Evolutionary conservation across 495 filamentous ascomycete genomes (phyloP).

Genomic region (Penicillium atrosanguineum): DNA sequence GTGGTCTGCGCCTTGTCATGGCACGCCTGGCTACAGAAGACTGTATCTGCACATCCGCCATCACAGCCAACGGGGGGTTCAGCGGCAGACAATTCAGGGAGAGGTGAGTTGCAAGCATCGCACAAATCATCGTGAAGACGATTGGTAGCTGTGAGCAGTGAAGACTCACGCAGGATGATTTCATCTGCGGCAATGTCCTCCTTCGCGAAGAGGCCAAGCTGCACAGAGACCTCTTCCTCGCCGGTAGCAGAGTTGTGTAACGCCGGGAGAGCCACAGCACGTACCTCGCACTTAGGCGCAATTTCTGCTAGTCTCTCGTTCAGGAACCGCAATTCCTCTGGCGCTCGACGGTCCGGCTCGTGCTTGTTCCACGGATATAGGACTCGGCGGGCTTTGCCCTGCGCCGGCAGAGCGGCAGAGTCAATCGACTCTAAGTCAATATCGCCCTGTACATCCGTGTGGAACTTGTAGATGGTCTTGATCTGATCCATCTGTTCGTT

Average conservation of each 20-base stretch:
- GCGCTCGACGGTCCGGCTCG: conserved; percentile 79
- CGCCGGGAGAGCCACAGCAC: conserved; percentile 67
- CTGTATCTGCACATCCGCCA: conserved; percentile 69
- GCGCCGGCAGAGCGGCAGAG: conserved; percentile 58
- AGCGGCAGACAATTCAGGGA: conserved; percentile 57
- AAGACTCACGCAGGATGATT: conserved; percentile 73
- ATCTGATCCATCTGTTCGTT: conserved; percentile 29
- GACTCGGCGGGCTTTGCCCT: conserved; percentile 76
- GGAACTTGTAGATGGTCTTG: conserved; percentile 22
- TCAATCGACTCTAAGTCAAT: conserved; percentile 33
- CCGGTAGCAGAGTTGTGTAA: conserved; percentile 48
- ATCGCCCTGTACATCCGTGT: conserved; percentile 39
- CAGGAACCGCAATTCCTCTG: conserved; percentile 62
- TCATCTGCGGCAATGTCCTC: conserved; percentile 75
- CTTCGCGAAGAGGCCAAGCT: conserved; percentile 87
- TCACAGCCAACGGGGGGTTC: conserved; percentile 58
- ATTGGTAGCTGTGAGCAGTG: conserved; percentile 79
- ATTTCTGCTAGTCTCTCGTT: conserved; percentile 62
- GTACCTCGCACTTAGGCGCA: conserved; percentile 68
- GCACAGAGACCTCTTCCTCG: conserved; percentile 47
- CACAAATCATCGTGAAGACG: conserved; percentile 76
- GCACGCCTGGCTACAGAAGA: conserved; percentile 82
- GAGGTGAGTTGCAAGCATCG: conserved; percentile 75
- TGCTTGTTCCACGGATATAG: conserved; percentile 92
- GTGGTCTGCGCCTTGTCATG: conserved; percentile 62